Evolutionary conservation across 306 rosid species (phyloP), one percentile per base, ranked within the genome.

Genomic region (Notholithocarpus densiflorus): DNA sequence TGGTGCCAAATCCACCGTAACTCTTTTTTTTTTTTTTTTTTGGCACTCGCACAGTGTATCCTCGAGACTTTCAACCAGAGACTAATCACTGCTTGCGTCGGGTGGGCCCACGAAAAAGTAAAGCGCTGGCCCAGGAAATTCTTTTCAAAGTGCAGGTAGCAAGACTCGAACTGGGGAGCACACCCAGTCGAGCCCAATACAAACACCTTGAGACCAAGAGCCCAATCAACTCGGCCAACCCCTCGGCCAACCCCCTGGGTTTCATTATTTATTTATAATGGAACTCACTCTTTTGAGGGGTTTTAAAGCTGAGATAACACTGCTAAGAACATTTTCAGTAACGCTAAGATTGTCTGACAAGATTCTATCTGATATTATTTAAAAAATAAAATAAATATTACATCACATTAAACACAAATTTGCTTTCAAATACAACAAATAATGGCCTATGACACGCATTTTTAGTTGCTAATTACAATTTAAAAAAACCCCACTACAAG

Each of bases 361-460:
- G 68, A 56, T 64, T 64, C 45, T 75, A 69, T 69, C 77, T 79
- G 75, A 52, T 32, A 43, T 55, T 1, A 13, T 15, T 14, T 27
- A 26, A 26, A 26, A 26, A 1, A 26, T 26, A 26, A 26, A 2
- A 24, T 61, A 56, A 72, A 89, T 71, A 85, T 75, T 80, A 68
- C 87, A 84, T 76, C 72, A 79, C 76, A 71, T 74, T 40, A 75
- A 85, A 79, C 77, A 86, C 85, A 81, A 80, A 73, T 83, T 12
- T 83, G 75, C 84, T 79, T 72, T 72, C 79, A 73, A 68, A 75
- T 26, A 77, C 73, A 72, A 83, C 81, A 87, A 83, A 87, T 81
- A 75, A 62, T 37, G 88, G 74, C 88, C 88, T 88, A 75, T 69
- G 82, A 84, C 85, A 82, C 65, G 83, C 60, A 89, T 73, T 73